phyloP scores from a whole-genome alignment of 2,329 filamentous ascomycete species.

The Penicillium brevicompactum region DNA sequence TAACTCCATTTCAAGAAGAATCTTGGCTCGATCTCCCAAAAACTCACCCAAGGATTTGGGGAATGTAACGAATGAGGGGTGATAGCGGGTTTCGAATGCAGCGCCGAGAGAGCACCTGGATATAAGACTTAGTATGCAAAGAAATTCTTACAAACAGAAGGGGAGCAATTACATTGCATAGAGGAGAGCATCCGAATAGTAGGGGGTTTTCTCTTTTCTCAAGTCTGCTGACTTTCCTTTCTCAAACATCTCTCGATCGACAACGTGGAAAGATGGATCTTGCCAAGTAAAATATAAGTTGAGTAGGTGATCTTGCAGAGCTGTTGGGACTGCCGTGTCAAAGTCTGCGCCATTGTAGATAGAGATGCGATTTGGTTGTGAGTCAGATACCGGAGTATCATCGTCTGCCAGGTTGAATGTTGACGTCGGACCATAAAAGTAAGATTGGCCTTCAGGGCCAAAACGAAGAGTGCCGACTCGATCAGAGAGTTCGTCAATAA shows the following conservation, averaged over 20 bases:
- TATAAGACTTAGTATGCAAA: neutral
- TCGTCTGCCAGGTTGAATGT: constrained; percentile 30
- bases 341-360: constrained; percentile 23
- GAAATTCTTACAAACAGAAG: neutral
- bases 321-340: constrained; percentile 27
- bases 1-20: constrained; percentile 46
- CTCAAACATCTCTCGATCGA: constrained; percentile 34
- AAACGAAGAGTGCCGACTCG: constrained; percentile 37
- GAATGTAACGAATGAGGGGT: constrained; percentile 34
- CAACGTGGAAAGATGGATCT: constrained; percentile 39
- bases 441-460: constrained; percentile 31
- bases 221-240: constrained; percentile 18
- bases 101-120: constrained; percentile 36
- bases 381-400: constrained; percentile 13
- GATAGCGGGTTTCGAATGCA: constrained; percentile 38
- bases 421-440: constrained; percentile 40
- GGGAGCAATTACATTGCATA: constrained; percentile 26
- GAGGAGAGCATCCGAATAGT: constrained; percentile 29
- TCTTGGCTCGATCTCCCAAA: constrained; percentile 40
- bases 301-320: constrained; percentile 39
- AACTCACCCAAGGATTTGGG: constrained; percentile 41
- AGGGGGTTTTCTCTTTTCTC: constrained; percentile 18
- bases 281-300: constrained; percentile 46
- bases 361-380: neutral
- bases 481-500: constrained; percentile 36